phyloP scores from a whole-genome alignment of 768 basidiomycete species.

The Mrakia frigida region DNA sequence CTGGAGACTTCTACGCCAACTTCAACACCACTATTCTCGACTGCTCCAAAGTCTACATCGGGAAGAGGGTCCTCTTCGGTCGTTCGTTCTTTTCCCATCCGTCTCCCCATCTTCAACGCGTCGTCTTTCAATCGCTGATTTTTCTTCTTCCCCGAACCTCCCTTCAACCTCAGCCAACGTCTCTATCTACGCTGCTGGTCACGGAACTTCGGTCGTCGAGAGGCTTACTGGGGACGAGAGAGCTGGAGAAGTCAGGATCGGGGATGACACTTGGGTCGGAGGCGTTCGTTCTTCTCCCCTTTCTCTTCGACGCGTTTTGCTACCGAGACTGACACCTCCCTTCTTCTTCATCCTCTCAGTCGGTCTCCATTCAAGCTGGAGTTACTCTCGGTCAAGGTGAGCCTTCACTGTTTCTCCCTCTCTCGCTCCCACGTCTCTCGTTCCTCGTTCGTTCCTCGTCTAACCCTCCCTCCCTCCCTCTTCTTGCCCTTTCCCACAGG shows the following conservation, averaged over 20 bases:
- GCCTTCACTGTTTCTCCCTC: too few relatives aligned
- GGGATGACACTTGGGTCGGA: slow-evolving; percentile 5
- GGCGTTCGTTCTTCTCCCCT: neutral
- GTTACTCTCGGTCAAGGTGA: neutral
- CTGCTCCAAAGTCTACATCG: slow-evolving; percentile 11
- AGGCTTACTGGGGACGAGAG: neutral
- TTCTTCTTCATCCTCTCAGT: neutral
- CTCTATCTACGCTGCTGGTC: neutral
- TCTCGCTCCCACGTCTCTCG: neutral
- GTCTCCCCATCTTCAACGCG: neutral
- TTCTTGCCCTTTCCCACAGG: neutral
- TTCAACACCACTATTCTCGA: slow-evolving; percentile 5
- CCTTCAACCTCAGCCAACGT: neutral
- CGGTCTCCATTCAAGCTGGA: neutral
- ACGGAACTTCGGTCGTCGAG: neutral
- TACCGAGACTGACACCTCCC: neutral
- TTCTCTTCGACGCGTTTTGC: neutral
- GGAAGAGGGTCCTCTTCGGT: neutral
- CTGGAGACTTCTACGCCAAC: slow-evolving; percentile 8
- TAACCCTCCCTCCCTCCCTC: neutral
- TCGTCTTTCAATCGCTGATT: neutral
- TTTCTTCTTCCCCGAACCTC: neutral
- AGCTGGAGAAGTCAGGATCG: neutral
- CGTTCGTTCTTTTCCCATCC: neutral
- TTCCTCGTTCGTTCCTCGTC: too few relatives aligned